Base-by-base conservation (phyloP, 192 early-diverging fungal genomes). In the Allomyces arbusculus region DNA sequence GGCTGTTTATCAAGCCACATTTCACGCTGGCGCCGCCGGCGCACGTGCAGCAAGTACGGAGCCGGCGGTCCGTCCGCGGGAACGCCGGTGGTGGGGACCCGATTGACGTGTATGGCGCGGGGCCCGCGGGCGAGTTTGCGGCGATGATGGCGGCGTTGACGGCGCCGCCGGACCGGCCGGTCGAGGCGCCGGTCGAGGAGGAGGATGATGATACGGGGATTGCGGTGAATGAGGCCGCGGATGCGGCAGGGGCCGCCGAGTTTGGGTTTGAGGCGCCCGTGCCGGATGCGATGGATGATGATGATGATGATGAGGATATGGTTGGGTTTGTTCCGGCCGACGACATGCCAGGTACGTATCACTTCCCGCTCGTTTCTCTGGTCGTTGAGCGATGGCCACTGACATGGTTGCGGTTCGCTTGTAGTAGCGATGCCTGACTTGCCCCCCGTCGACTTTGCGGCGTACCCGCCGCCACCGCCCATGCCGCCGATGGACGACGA, bases 131-230 rank as follows among this genome's bases (percentile, higher is more conserved):
- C 50, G 50, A 58, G 50, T 58, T 58, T 58, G 50, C 50, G 50
- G 50, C 50, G 72, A 75, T 22, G 70, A 55, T 3, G 79, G 68
- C 43, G 70, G 66, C 4, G 70, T 72, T 10, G 81, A 73, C 19
- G 71, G 73, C 44, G 72, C 72, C n/a, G 68, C 75, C 67, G 62
- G 69, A 70, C 4, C 69, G 70, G 22, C 71, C 76, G 16, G 72
- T 62, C 58, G 72, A 70, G 61, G 72, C 75, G 2, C 69, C 71
- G 25, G 72, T 67, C 11, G 77, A 73, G 24, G 69, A 72, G 44
- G 73, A 73, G 9, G 67, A 73, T 16, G 69, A 73, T 45, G 69
- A 58, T 0, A 10, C 61, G 10, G 66, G 63, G 72, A 16, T 3
- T 64, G 50, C 23, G 67, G 28, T 61, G 45, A 61, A 61, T 26